phyloP scores from a whole-genome alignment of 306 rosid genomes.

The Vigna radiata region DNA sequence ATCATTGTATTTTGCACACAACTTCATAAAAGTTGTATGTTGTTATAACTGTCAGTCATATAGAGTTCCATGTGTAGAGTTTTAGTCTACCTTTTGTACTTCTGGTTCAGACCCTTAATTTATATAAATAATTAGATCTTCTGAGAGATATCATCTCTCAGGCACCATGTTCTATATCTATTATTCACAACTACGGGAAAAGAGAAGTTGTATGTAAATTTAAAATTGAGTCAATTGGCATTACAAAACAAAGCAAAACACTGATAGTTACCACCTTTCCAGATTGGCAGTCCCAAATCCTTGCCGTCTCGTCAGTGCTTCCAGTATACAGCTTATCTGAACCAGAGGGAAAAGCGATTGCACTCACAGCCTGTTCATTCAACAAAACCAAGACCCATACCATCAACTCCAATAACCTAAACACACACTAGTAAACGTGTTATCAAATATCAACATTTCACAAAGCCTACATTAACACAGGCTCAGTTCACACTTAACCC shows the following conservation, averaged over 20 bases:
- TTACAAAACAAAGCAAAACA: neutral
- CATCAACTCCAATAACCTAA: slow-evolving; percentile 34
- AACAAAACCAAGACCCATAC: slow-evolving; percentile 34
- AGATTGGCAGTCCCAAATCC: slow-evolving; percentile 95
- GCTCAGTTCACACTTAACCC: neutral
- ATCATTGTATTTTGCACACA: no score
- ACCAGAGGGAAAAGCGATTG: slow-evolving; percentile 88
- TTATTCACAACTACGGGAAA: neutral
- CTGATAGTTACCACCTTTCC: slow-evolving; percentile 75
- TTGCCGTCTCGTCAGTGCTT: slow-evolving; percentile 82
- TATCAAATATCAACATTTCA: neutral
- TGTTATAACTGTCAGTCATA: no score
- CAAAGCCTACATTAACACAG: neutral
- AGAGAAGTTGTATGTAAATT: neutral
- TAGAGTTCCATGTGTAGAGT: no score
- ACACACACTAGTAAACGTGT: slow-evolving; percentile 7
- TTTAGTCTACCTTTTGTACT: no score
- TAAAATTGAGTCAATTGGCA: slow-evolving; percentile 1
- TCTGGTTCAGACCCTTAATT: no score
- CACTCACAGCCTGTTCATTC: slow-evolving; percentile 78
- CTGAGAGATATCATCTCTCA: no score
- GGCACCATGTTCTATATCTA: no score
- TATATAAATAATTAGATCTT: no score
- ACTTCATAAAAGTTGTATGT: no score
- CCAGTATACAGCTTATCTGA: slow-evolving; percentile 96